Evolutionary conservation across 768 basidiomycete species (phyloP).

Genomic region (Rhodotorula sphaerocarpa): DNA sequence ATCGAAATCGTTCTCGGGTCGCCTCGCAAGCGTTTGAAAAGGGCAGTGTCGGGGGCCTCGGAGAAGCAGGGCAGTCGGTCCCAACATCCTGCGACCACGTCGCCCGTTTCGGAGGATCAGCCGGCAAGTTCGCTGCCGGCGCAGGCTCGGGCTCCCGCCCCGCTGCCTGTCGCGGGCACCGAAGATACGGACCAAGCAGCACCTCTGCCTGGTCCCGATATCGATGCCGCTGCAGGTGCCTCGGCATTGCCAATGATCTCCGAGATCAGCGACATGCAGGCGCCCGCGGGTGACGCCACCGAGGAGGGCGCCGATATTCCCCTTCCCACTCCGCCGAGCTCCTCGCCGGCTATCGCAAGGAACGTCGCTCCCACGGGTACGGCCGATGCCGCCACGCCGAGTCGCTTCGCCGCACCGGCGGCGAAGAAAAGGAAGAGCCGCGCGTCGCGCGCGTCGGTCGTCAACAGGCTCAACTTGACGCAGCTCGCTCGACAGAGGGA

Average conservation of each 20-base stretch:
- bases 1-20: too few species aligned
- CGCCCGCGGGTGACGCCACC: too few species aligned
- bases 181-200: too few species aligned
- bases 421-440: too few species aligned
- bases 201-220: too few species aligned
- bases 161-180: too few species aligned
- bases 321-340: neutral
- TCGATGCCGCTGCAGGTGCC: too few species aligned
- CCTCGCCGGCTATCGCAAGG: neutral
- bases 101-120: neutral
- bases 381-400: neutral
- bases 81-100: neutral
- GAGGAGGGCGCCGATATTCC: neutral
- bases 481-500: slow-evolving; percentile 74
- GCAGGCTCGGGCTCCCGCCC: too few species aligned
- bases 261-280: too few species aligned
- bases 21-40: too few species aligned
- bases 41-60: too few species aligned
- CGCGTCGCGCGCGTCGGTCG: slow-evolving; percentile 1
- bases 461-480: slow-evolving; percentile 54
- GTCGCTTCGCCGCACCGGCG: neutral
- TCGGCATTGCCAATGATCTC: too few species aligned
- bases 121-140: neutral
- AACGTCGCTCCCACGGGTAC: neutral
- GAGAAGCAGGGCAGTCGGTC: neutral